A percentile compares a stretch with the other conserved stretches of the same genome.
phyloP scores from a whole-genome alignment of 306 rosid genomes.

The Arachis hypogaea region DNA sequence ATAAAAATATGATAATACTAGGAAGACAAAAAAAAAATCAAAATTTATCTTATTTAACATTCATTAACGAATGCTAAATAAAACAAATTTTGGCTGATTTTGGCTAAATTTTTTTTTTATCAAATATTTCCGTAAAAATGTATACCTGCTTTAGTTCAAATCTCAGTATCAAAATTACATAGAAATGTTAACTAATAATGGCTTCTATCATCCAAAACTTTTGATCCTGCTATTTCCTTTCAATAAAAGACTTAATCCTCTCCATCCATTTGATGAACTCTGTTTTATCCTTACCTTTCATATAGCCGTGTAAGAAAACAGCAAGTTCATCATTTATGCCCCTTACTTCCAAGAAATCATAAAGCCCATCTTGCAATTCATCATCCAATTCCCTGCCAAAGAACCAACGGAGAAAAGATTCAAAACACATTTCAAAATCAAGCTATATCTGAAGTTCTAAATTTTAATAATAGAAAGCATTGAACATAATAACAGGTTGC shows the following conservation, averaged over 20 bases:
- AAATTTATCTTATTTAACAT: too few relatives aligned
- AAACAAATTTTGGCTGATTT: too few relatives aligned
- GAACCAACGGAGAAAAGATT: slow-evolving; percentile 26
- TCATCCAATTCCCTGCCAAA: slow-evolving; percentile 86
- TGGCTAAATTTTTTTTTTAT: too few relatives aligned
- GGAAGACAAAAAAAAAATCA: too few relatives aligned
- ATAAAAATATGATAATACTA: too few relatives aligned
- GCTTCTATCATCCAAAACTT: slow-evolving; percentile 31
- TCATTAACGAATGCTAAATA: too few relatives aligned
- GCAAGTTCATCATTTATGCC: slow-evolving; percentile 70
- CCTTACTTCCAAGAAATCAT: slow-evolving; percentile 81
- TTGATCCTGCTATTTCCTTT: slow-evolving; percentile 50
- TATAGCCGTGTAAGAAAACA: slow-evolving; percentile 69
- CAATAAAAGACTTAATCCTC: slow-evolving; percentile 71
- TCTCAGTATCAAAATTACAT: slow-evolving; percentile 24
- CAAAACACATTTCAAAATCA: slow-evolving; percentile 9
- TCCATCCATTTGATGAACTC: slow-evolving; percentile 81
- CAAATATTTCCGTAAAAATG: slow-evolving; percentile 8
- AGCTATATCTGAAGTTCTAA: not conserved
- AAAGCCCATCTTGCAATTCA: slow-evolving; percentile 72
- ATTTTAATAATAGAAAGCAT: too few relatives aligned
- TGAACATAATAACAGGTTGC: too few relatives aligned
- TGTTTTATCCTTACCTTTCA: slow-evolving; percentile 75
- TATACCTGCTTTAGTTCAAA: slow-evolving; percentile 17
- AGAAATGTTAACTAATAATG: slow-evolving; percentile 21